Evolutionary conservation across 2,329 filamentous ascomycete species (phyloP), one percentile per base, ranked within the genome.

Genomic region (Phaeosphaeria sp.): DNA sequence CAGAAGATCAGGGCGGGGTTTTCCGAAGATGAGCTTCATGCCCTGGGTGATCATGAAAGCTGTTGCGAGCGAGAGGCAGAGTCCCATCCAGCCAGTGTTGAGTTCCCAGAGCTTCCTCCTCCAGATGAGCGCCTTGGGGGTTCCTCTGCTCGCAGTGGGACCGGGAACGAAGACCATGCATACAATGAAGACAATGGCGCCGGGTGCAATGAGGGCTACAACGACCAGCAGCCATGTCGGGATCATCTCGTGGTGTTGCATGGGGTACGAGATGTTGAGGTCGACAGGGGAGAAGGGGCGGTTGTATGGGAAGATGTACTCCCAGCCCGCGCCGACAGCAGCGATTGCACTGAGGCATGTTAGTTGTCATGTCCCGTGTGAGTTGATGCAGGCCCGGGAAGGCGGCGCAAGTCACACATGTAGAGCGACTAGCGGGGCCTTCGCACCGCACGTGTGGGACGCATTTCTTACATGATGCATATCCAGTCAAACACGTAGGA

Each of bases 71-170:
- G 90, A 87, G 18, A 97, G 81, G 0, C 83, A 91, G 2, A 97
- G 83, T 0, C 93, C 93, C 69, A 97, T 87, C 87, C 90, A 92
- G 57, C 91, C 93, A 1, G 87, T 88, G 73, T 97, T 92, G 75
- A 91, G 88, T 76, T 97, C 93, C 93, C 94, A 97, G 1, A 97
- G 76, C 79, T 95, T 97, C 64, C 91, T 85, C 72, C 86, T 87
- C 88, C 91, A 93, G 46, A 93, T 82, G 53, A 91, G 78, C 3
- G 83, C 77, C 62, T 83, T 84, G 1, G 90, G 87, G 0, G 89
- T 88, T 20, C 84, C 83, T 43, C 81, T 82, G 17, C 86, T 84
- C 0, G 89, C 87, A 1, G 88, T 89, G 6, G 86, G 84, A 3
- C 90, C 91, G 1, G 92, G 92, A 0, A 95, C 87, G 65, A 94